phyloP scores from a whole-genome alignment of 805 yeast species.

The Henningerozyma blattae region DNA sequence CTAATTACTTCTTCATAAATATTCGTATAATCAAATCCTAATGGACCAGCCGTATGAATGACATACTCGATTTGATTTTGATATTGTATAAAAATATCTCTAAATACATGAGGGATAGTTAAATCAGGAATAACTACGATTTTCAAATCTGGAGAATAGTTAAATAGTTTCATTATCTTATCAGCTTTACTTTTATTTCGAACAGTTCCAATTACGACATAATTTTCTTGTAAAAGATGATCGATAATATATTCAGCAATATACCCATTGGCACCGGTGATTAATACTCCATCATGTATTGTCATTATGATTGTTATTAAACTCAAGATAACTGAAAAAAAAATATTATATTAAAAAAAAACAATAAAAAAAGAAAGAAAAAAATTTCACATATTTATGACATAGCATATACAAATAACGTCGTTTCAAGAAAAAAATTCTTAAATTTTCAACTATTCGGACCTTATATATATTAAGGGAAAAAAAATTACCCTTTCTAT shows the following conservation, averaged over 20 bases:
- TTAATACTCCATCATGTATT: slow-evolving; percentile 22
- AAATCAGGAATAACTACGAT: slow-evolving; percentile 27
- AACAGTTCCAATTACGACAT: slow-evolving; percentile 39
- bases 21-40: slow-evolving; percentile 21
- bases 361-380: too few relatives aligned
- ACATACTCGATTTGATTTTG: slow-evolving; percentile 30
- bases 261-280: slow-evolving; percentile 42
- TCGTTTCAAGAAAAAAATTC: too few relatives aligned
- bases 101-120: slow-evolving; percentile 30
- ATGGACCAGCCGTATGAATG: slow-evolving; percentile 42
- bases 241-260: slow-evolving; percentile 37
- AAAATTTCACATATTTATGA: too few relatives aligned
- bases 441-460: too few relatives aligned
- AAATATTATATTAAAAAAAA: too few relatives aligned
- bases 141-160: slow-evolving; percentile 11
- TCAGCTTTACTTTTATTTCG: slow-evolving; percentile 34
- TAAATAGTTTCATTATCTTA: slow-evolving; percentile 21
- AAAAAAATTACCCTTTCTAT: too few relatives aligned
- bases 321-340: neutral
- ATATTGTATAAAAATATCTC: slow-evolving; percentile 29
- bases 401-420: too few relatives aligned
- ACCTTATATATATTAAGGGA: too few relatives aligned
- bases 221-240: slow-evolving; percentile 27
- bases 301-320: neutral
- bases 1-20: slow-evolving; percentile 38